Evolutionary conservation across 805 yeast species (phyloP).

Genomic region (Metschnikowia reukaufii): DNA sequence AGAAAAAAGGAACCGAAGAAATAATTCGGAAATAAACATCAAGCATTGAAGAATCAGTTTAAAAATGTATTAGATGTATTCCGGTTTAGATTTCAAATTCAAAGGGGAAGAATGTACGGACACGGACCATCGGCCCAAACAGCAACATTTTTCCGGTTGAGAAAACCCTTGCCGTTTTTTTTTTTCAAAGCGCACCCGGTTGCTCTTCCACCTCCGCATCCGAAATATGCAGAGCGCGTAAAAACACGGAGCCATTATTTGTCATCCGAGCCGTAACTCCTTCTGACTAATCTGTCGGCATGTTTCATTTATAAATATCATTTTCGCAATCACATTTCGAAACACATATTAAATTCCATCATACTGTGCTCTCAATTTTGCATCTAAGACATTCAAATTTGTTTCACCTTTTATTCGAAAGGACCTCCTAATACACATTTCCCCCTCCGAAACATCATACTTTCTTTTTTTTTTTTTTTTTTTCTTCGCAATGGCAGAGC

Average conservation of each 20-base stretch:
- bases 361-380: neutral
- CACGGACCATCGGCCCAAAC: too few species aligned
- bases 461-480: too few species aligned
- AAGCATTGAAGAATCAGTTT: too few species aligned
- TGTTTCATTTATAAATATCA: slow-evolving; percentile 1
- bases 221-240: slow-evolving; percentile 7
- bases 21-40: too few species aligned
- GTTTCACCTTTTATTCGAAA: too few species aligned
- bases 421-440: too few species aligned
- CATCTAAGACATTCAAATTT: neutral
- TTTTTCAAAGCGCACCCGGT: neutral
- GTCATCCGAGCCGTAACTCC: slow-evolving; percentile 15
- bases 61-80: too few species aligned
- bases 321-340: neutral
- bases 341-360: neutral
- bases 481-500: slow-evolving; percentile 2
- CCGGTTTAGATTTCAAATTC: too few species aligned
- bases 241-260: slow-evolving; percentile 8
- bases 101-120: too few species aligned
- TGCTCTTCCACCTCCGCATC: slow-evolving; percentile 1
- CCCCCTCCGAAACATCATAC: too few species aligned
- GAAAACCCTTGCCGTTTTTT: neutral
- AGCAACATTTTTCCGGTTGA: too few species aligned
- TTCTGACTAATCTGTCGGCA: slow-evolving; percentile 10
- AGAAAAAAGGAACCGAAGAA: too few species aligned